Percentiles rank a stretch among this genome's conserved stretches.
These are phyloP conservation scores for Annulohypoxylon nitens DNA, from an alignment of 495 filamentous ascomycete genomes.

Conservation along the genomic window DNA sequence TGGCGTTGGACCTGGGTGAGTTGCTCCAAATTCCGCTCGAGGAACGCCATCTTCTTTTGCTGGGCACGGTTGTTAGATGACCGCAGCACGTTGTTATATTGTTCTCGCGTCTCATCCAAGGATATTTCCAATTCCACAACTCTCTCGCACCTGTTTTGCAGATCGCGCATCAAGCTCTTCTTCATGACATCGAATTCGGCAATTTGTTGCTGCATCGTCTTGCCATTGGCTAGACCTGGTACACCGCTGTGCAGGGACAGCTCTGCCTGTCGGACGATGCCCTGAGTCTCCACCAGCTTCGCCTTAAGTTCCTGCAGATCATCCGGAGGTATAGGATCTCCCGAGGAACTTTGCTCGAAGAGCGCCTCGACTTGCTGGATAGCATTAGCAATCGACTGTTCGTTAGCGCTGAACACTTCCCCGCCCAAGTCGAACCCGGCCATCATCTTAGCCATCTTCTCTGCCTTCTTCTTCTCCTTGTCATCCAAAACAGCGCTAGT, in stretches of 20 bases:
- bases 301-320: conserved; percentile 81
- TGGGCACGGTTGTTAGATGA: conserved; percentile 97
- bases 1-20: conserved; percentile 96
- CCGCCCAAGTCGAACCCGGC: conserved; percentile 93
- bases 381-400: conserved; percentile 81
- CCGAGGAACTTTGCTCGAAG: conserved; percentile 78
- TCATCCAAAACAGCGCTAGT: conserved; percentile 88
- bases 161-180: conserved; percentile 97
- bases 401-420: conserved; percentile 91
- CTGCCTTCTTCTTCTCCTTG: conserved; percentile 98
- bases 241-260: conserved; percentile 72
- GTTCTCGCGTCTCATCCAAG: conserved; percentile 94
- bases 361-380: conserved; percentile 85
- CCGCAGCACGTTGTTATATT: conserved; percentile 97
- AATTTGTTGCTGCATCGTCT: conserved; percentile 97
- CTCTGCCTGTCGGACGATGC: conserved; percentile 93
- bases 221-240: conserved; percentile 75
- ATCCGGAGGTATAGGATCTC: conserved; percentile 84
- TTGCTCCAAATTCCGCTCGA: conserved; percentile 98
- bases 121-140: conserved; percentile 98
- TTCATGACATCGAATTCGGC: conserved; percentile 99
- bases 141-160: conserved; percentile 97
- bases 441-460: conserved; percentile 99
- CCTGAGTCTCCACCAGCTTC: conserved; percentile 87
- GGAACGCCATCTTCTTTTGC: conserved; percentile 99